Base-by-base conservation (phyloP, 2,329 filamentous ascomycete species). In the Scytalidium sp. region DNA sequence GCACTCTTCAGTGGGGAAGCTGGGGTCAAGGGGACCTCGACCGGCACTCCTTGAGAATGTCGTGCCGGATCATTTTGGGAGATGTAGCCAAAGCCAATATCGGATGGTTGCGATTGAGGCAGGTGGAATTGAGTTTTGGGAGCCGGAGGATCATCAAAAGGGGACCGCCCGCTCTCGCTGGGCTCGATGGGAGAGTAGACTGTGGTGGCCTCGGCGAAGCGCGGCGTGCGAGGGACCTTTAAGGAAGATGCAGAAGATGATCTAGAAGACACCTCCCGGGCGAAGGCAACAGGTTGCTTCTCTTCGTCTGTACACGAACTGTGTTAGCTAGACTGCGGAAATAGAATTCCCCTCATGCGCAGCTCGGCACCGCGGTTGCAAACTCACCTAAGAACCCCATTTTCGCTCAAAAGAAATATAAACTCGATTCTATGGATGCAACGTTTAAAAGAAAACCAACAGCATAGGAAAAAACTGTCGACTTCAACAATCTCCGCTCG, bases 1-100 rank as follows among this genome's bases (percentile, higher is more conserved):
- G 91, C 92, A 69, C 90, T 96, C 78, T 94, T 96, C 60, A 96
- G 80, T 6, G 90, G 90, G 19, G 88, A 87, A 60, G 79, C 85
- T 47, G 90, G 89, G 32, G 85, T 81, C 75, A 80, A 81, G 52
- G 79, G 85, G 63, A 84, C 78, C 52, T 80, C 75, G 60, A 81
- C 72, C 51, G 67, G 58, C 49, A 64, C 50, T 46, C 63, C 57
- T 54, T 63, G 56, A 45, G 78, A 72, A 59, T 84, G 75, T 66
- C 75, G 71, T 72, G 74, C 67, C 22, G 72, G 67, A 55, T 76
- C 72, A 59, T 78, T 78, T 61, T 82, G 68, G 56, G 75, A 78
- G 65, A 97, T 88, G 73, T 96, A 97, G 67, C 92, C 91, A 69
- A 97, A 97, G 58, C 92, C 92, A 57, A 96, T 82, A 72, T 96